Conservation (phyloP, 495 filamentous ascomycete genomes). For the Hamigera avellanea region DNA sequence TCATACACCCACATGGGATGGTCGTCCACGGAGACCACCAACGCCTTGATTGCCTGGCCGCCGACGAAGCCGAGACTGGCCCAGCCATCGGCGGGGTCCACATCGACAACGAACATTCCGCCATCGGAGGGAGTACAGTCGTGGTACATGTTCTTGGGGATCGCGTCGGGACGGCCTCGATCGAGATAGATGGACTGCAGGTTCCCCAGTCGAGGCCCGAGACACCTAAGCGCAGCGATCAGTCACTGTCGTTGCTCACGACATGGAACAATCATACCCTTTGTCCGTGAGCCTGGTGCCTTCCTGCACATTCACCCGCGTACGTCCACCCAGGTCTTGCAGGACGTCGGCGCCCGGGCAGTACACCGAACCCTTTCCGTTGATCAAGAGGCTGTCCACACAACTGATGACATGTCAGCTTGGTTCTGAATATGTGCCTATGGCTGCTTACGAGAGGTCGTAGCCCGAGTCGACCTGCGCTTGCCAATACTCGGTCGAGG, state of each 20-base stretch:
- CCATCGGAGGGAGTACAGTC: conserved; percentile 19
- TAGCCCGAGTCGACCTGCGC: conserved; percentile 13
- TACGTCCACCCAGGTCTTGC: neutral
- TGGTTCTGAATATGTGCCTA: no score
- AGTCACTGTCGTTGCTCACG: no score
- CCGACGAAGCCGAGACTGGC: conserved; percentile 26
- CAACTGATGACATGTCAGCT: no score
- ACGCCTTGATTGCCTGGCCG: conserved; percentile 12
- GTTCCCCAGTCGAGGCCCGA: neutral
- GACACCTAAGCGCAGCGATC: neutral
- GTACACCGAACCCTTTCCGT: conserved; percentile 31
- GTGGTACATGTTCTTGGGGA: conserved; percentile 14
- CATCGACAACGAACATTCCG: conserved; percentile 11
- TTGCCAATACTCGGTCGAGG: conserved; percentile 17
- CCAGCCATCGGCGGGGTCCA: conserved; percentile 18
- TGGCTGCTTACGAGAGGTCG: conserved; percentile 21
- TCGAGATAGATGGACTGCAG: neutral
- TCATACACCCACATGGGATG: conserved; percentile 16
- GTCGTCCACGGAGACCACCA: conserved; percentile 19
- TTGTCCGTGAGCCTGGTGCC: conserved; percentile 20
- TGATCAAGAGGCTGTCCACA: conserved; percentile 31
- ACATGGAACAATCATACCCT: conserved; percentile 19
- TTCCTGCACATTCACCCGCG: neutral
- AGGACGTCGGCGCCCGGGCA: conserved; percentile 20
- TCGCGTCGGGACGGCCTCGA: conserved; percentile 7